A percentile compares a stretch with the other conserved stretches of the same genome.
Evolutionary conservation across 495 filamentous ascomycete species (phyloP).

Genomic region (Xylaria venustula): DNA sequence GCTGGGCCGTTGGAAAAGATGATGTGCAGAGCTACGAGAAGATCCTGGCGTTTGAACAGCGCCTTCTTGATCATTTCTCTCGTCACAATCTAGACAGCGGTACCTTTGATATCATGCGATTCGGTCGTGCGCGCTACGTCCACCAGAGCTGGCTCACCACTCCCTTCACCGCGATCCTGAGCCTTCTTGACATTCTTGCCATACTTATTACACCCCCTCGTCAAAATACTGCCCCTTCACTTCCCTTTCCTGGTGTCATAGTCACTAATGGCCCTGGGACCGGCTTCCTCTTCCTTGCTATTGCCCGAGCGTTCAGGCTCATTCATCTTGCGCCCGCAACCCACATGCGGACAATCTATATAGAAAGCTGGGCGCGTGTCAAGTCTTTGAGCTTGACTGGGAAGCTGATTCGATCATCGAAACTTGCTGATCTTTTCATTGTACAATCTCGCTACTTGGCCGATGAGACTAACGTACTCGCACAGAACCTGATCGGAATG

Average conservation of each 20-base stretch:
- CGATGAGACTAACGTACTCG: background rate
- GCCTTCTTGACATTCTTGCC: conserved; percentile 55
- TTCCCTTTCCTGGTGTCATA: conserved; percentile 57
- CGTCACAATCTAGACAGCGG: conserved; percentile 22
- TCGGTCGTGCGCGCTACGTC: conserved; percentile 70
- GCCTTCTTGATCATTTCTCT: conserved; percentile 24
- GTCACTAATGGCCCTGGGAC: conserved; percentile 89
- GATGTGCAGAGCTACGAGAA: conserved; percentile 64
- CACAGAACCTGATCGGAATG: conserved; percentile 12
- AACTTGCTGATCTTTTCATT: conserved; percentile 43
- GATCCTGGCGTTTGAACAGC: conserved; percentile 33
- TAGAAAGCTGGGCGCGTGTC: conserved; percentile 90
- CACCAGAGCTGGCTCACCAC: conserved; percentile 75
- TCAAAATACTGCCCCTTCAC: conserved; percentile 35
- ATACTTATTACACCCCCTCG: conserved; percentile 34
- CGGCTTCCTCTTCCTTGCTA: conserved; percentile 73
- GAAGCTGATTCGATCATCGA: conserved; percentile 53
- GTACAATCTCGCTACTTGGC: conserved; percentile 38
- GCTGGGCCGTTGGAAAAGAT: conserved; percentile 76
- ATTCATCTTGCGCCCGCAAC: conserved; percentile 40
- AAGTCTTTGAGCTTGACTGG: conserved; percentile 78
- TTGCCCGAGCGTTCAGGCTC: conserved; percentile 66
- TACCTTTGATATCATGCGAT: conserved; percentile 56
- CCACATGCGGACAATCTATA: conserved; percentile 66
- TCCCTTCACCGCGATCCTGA: conserved; percentile 50